Base-by-base conservation (phyloP, 1,284 basidiomycete species). In the Nidula niveotomentosa region DNA sequence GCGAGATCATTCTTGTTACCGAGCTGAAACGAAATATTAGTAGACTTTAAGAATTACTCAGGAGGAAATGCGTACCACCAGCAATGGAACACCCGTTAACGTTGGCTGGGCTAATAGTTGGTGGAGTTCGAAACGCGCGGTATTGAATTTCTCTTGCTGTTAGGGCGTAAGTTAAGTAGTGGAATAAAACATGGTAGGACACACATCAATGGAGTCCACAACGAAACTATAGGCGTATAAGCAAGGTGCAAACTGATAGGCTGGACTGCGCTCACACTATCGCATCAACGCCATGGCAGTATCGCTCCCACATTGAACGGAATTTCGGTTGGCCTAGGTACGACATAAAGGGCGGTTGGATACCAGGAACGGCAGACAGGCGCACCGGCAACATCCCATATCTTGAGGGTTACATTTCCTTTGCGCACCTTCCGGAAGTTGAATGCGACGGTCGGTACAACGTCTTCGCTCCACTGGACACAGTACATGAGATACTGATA, bases 1-100 rank as follows among this genome's bases (percentile, higher is more conserved):
- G 88, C 81, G 1, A 98, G 64, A 67, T 98, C 96, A 65, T 94
- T 97, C 79, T 99, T 99, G 73, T 98, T 98, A 1, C 94, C 96
- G 23, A 98, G 79, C 84, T 91, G 58, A 8, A 15, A 41, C 10
- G 23, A 23, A 23, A 23, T 23, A 23, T 23, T 23, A 23, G 23
- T 23, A 23, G 23, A 23, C 23, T 23, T 23, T 23, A 23, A 23
- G 23, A 23, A 23, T 23, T 49, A 15, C 45, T 12, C 33, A 57
- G 18, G 41, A 39, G 35, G 36, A 41, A 23, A 18, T 35, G 37
- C 17, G 53, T 60, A 92, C 90, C 53, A 98, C 94, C 12, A 98
- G 83, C 39, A 98, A 70, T 1, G 96, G 96, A 2, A 97, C 93
- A 0, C 90, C 88, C 1, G 75, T 69, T 18, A 98, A 80, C 23